Evolutionary conservation across 495 filamentous ascomycete species (phyloP).

Genomic region (Xylaria bambusicola): DNA sequence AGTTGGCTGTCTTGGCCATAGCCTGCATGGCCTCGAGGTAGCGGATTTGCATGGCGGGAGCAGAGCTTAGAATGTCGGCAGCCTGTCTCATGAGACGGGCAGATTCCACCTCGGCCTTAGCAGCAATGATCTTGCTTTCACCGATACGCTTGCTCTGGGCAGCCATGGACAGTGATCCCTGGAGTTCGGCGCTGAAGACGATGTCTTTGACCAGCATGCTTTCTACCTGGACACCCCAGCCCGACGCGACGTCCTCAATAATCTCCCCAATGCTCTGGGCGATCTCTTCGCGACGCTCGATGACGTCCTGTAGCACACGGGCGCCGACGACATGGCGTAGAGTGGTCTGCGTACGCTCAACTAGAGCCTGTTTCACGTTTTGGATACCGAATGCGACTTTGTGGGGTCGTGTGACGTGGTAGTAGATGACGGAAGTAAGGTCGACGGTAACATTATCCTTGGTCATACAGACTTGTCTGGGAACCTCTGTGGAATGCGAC

Average conservation of each 20-base stretch:
- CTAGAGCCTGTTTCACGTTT: slow-evolving; percentile 90
- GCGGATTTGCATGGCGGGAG: slow-evolving; percentile 97
- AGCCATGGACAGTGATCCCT: slow-evolving; percentile 99
- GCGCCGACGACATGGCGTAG: slow-evolving; percentile 97
- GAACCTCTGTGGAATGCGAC: slow-evolving; percentile 66
- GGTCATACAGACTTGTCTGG: slow-evolving; percentile 97
- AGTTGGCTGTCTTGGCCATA: slow-evolving; percentile 95
- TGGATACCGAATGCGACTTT: slow-evolving; percentile 96
- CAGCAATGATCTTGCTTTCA: slow-evolving; percentile 96
- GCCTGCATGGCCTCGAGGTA: slow-evolving; percentile 99
- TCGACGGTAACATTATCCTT: slow-evolving; percentile 97
- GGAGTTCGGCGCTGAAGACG: slow-evolving; percentile 92
- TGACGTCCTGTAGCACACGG: slow-evolving; percentile 95
- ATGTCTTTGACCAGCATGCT: slow-evolving; percentile 99
- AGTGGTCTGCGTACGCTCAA: slow-evolving; percentile 98
- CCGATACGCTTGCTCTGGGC: slow-evolving; percentile 98
- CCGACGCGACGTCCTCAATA: slow-evolving; percentile 90
- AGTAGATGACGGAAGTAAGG: slow-evolving; percentile 97
- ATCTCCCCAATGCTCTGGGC: slow-evolving; percentile 94
- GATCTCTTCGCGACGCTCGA: slow-evolving; percentile 97
- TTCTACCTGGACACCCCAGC: slow-evolving; percentile 96
- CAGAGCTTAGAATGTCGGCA: slow-evolving; percentile 89
- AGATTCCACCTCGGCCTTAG: slow-evolving; percentile 93
- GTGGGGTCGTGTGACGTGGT: slow-evolving; percentile 93
- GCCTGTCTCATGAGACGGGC: slow-evolving; percentile 98